Evolutionary conservation across 805 yeast species (phyloP).

Genomic region (Yamadazyma olivae): DNA sequence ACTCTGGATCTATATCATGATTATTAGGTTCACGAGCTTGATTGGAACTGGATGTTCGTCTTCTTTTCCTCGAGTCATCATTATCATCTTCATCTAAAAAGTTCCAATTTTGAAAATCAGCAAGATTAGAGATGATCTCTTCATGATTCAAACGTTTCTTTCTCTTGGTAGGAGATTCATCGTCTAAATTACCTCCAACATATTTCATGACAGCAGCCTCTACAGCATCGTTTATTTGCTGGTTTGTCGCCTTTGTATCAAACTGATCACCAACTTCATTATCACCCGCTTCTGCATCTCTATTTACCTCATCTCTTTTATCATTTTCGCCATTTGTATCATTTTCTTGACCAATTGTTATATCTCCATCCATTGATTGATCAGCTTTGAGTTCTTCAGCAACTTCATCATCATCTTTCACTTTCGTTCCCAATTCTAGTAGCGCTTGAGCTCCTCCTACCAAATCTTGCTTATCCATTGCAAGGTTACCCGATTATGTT

Average conservation of each 20-base stretch:
- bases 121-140: constrained; percentile 43
- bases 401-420: constrained; percentile 13
- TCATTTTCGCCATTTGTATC: background rate
- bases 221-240: constrained; percentile 50
- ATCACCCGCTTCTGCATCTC: constrained; percentile 4
- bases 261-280: constrained; percentile 3
- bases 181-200: constrained; percentile 61
- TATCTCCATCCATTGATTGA: background rate
- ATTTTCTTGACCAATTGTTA: background rate
- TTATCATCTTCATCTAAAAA: constrained; percentile 37
- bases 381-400: constrained; percentile 4
- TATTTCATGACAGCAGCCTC: constrained; percentile 77
- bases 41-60: constrained; percentile 3
- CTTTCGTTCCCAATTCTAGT: constrained; percentile 36
- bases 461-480: constrained; percentile 35
- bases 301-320: background rate
- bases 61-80: constrained; percentile 13
- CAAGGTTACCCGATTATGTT: constrained; percentile 6
- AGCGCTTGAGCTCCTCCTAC: constrained; percentile 48
- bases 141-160: constrained; percentile 21
- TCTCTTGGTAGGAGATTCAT: constrained; percentile 17
- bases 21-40: background rate
- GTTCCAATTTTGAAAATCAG: constrained; percentile 56
- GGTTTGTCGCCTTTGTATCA: constrained; percentile 29
- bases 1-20: constrained; percentile 36